A percentile compares a stretch with the other conserved stretches of the same genome.
Evolutionary conservation across 257 asterid species (phyloP).

Genomic region (Solanum rostratum): DNA sequence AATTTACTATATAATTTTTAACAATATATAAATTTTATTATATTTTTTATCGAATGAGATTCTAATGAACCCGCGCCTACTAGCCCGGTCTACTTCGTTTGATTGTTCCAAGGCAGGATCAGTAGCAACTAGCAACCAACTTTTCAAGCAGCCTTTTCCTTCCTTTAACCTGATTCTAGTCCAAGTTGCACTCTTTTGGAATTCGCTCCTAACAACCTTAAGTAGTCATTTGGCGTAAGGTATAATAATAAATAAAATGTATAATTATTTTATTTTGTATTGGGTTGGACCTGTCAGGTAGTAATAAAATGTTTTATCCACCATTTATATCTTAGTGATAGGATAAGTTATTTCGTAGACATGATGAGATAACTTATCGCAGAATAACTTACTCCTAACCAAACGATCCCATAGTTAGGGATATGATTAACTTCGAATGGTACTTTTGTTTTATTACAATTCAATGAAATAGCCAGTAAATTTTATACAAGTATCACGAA

Average conservation of each 20-base stretch:
- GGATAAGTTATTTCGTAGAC: too few relatives aligned
- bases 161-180: neutral
- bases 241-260: too few relatives aligned
- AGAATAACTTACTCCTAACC: too few relatives aligned
- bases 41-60: neutral
- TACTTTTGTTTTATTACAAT: too few relatives aligned
- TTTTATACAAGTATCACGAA: neutral
- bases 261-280: too few relatives aligned
- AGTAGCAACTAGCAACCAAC: neutral
- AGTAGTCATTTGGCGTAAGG: too few relatives aligned
- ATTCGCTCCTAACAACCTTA: neutral
- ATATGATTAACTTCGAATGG: neutral
- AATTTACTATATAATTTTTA: too few relatives aligned
- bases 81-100: neutral
- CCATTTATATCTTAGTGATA: too few relatives aligned
- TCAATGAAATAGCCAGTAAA: neutral
- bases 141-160: neutral
- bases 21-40: neutral
- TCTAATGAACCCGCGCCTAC: neutral
- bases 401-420: neutral
- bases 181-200: neutral
- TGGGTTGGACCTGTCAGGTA: too few relatives aligned
- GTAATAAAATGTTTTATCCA: too few relatives aligned
- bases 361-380: too few relatives aligned
- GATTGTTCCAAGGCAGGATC: neutral